phyloP scores from a whole-genome alignment of 1,139 yeast species.

The Saccharomyces hybrid region DNA sequence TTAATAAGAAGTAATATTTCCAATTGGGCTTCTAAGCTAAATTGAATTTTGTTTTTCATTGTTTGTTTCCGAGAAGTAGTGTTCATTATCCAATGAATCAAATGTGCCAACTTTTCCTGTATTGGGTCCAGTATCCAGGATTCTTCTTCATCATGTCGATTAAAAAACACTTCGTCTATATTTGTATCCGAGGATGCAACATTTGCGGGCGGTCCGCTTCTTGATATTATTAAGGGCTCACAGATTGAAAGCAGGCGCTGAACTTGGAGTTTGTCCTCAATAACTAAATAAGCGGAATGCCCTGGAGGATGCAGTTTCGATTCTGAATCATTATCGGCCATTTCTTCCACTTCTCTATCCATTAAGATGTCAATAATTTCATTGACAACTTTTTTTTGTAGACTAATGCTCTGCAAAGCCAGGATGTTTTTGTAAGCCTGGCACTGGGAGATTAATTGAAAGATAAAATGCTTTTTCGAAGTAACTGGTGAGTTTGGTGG shows the following conservation, averaged over 20 bases:
- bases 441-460: constrained; percentile 17
- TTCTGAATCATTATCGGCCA: constrained; percentile 4
- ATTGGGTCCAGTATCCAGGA: constrained; percentile 30
- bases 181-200: neutral
- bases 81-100: constrained; percentile 28
- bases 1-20: constrained; percentile 52
- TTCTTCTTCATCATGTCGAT: constrained; percentile 15
- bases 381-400: constrained; percentile 16
- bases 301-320: constrained; percentile 9
- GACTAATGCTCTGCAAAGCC: constrained; percentile 12
- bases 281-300: neutral
- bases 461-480: constrained; percentile 6
- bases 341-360: neutral
- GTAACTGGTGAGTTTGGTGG: neutral
- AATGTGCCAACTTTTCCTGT: constrained; percentile 62
- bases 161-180: neutral
- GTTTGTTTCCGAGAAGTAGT: constrained; percentile 5
- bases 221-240: constrained; percentile 16
- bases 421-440: constrained; percentile 19
- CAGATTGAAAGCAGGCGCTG: constrained; percentile 22
- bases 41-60: constrained; percentile 45
- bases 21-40: constrained; percentile 37
- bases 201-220: neutral
- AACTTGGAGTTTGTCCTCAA: constrained; percentile 3
- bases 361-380: constrained; percentile 14